Evolutionary conservation across 768 basidiomycete species (phyloP).

Genomic region (Tylopilus vinaceipallidus): DNA sequence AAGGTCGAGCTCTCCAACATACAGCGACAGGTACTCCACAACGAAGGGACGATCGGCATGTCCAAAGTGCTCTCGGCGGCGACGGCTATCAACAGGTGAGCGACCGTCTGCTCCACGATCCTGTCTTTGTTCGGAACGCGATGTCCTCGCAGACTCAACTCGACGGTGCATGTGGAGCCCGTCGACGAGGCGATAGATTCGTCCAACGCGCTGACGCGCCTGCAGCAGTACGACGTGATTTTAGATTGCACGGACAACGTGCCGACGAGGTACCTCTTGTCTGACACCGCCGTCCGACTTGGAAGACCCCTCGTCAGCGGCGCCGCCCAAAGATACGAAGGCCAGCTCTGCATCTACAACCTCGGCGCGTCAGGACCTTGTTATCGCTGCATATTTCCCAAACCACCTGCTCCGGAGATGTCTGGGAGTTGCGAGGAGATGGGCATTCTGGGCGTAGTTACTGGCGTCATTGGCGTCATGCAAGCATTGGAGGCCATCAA

Average conservation of each 20-base stretch:
- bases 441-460: constrained; percentile 86
- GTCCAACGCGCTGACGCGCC: constrained; percentile 60
- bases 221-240: constrained; percentile 68
- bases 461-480: constrained; percentile 84
- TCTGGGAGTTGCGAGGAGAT: constrained; percentile 83
- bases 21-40: constrained; percentile 90
- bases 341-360: constrained; percentile 79
- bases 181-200: constrained; percentile 53
- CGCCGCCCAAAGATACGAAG: constrained; percentile 85
- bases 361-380: constrained; percentile 73
- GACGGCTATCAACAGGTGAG: constrained; percentile 61
- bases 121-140: constrained; percentile 1
- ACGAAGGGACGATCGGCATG: constrained; percentile 65
- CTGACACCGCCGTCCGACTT: constrained; percentile 76
- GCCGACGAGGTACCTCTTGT: constrained; percentile 88
- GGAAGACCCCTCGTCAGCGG: constrained; percentile 87
- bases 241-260: constrained; percentile 96
- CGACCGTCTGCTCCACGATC: background rate
- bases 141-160: constrained; percentile 63
- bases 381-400: constrained; percentile 92
- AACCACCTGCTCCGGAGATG: constrained; percentile 61
- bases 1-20: constrained; percentile 85
- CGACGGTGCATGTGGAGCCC: constrained; percentile 57
- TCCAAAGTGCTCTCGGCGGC: constrained; percentile 84
- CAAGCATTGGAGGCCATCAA: constrained; percentile 91